These are phyloP conservation scores for Wickerhamiella shivajii DNA, from an alignment of 805 yeast species.

Conservation along the genomic window DNA sequence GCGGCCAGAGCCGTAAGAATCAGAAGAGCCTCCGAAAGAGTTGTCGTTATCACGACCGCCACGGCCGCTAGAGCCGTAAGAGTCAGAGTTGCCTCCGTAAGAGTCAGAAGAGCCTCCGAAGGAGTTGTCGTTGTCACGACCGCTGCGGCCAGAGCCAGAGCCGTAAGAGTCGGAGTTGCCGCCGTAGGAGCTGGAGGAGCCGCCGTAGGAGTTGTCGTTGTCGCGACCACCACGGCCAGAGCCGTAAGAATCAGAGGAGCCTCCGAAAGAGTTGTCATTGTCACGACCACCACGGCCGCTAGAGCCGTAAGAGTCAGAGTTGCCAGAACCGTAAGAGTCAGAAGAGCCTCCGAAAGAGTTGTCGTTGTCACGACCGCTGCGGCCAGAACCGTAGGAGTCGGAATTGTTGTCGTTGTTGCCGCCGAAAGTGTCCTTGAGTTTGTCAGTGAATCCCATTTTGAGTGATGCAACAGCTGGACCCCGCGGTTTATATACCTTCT, in stretches of 20 bases:
- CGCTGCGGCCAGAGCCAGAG: constrained; percentile 3
- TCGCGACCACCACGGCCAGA: not conserved
- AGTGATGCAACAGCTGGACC: too few relatives aligned
- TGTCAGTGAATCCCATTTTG: constrained; percentile 7
- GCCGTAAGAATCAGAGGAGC: constrained; percentile 1
- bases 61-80: not conserved
- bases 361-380: not conserved
- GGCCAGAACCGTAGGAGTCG: constrained; percentile 3
- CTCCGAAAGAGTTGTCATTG: not conserved
- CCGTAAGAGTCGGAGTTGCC: constrained; percentile 3
- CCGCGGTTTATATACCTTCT: too few relatives aligned
- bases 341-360: constrained; percentile 3
- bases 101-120: constrained; percentile 1
- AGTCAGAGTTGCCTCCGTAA: not conserved
- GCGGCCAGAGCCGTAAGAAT: not conserved
- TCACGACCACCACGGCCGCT: not conserved
- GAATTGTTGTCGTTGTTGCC: constrained; percentile 5
- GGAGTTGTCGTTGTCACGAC: constrained; percentile 3
- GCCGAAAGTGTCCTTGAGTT: constrained; percentile 6
- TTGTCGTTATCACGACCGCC: constrained; percentile 1
- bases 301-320: constrained; percentile 1
- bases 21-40: constrained; percentile 1
- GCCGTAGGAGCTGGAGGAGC: not conserved
- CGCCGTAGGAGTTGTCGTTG: constrained; percentile 1
- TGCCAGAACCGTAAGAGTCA: constrained; percentile 2